A percentile compares a stretch with the other conserved stretches of the same genome.
Conservation (phyloP, 2,329 filamentous ascomycete species). For the Alternaria triticimaculans region DNA sequence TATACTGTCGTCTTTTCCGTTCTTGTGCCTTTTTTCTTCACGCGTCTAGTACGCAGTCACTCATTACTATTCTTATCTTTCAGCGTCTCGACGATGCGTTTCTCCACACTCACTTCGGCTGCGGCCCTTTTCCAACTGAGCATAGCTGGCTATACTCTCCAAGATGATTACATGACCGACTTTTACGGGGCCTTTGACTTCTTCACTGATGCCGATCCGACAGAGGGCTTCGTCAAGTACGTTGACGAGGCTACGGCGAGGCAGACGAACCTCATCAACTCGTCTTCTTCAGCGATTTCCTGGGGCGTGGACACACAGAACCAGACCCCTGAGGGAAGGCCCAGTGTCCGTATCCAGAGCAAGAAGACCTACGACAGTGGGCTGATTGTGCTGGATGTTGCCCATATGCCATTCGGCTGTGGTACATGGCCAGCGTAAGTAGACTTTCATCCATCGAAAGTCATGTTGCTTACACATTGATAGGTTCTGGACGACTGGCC, state of each 20-base stretch:
- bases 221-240: constrained; percentile 53
- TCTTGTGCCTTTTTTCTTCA: constrained; percentile 28
- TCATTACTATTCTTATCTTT: constrained; percentile 31
- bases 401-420: constrained; percentile 60
- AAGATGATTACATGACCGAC: constrained; percentile 50
- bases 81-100: constrained; percentile 44
- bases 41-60: constrained; percentile 45
- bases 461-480: constrained; percentile 12
- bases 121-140: constrained; percentile 42
- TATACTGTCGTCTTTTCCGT: constrained; percentile 25
- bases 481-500: constrained; percentile 44
- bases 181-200: constrained; percentile 57
- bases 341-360: constrained; percentile 56
- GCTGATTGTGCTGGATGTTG: constrained; percentile 58
- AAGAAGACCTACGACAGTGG: constrained; percentile 56
- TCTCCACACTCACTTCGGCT: constrained; percentile 43
- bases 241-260: constrained; percentile 48
- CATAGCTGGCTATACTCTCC: constrained; percentile 51
- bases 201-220: constrained; percentile 54
- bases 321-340: constrained; percentile 49
- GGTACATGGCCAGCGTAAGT: constrained; percentile 59
- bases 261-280: constrained; percentile 51
- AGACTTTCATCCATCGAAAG: not conserved
- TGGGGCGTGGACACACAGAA: constrained; percentile 56
- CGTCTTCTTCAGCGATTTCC: constrained; percentile 45